A percentile compares a stretch with the other conserved stretches of the same genome.
These are phyloP conservation scores for Blastomyces gilchristii DNA, from an alignment of 2,329 filamentous ascomycete genomes.

Conservation along the genomic window DNA sequence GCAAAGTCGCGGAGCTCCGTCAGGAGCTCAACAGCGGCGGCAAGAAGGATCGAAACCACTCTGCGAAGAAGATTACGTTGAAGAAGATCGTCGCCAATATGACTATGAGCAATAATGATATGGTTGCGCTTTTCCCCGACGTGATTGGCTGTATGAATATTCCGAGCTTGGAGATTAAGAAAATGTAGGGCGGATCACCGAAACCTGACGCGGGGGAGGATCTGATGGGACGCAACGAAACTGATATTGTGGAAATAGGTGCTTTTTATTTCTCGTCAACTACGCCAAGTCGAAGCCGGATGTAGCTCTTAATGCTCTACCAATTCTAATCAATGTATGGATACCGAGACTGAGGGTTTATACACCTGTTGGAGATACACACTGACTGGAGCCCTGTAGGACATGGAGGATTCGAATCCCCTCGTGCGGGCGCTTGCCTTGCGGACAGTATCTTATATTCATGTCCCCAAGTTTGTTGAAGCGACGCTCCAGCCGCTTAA, in stretches of 20 bases:
- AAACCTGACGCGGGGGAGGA: not conserved
- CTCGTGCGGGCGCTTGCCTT: conserved; percentile 84
- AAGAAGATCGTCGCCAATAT: conserved; percentile 99
- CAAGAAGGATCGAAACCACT: conserved; percentile 97
- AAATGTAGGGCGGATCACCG: conserved; percentile 59
- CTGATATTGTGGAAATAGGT: conserved; percentile 48
- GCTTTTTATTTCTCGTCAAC: conserved; percentile 94
- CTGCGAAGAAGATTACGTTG: conserved; percentile 89
- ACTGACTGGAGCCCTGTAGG: conserved; percentile 40
- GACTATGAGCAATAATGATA: conserved; percentile 99
- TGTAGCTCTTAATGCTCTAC: conserved; percentile 83
- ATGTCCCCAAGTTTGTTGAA: conserved; percentile 91
- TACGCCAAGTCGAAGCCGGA: conserved; percentile 92
- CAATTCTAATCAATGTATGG: conserved; percentile 69
- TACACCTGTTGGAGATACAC: not conserved
- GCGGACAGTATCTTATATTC: conserved; percentile 93
- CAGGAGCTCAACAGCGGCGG: conserved; percentile 85
- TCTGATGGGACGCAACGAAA: not conserved
- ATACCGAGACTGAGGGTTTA: not conserved
- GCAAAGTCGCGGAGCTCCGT: conserved; percentile 95
- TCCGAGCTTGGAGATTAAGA: conserved; percentile 93
- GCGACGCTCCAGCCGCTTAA: conserved; percentile 78
- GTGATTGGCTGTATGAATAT: conserved; percentile 94
- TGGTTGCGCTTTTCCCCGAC: conserved; percentile 93
- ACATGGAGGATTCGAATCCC: conserved; percentile 88